Percentiles rank a stretch among this genome's conserved stretches.
These are phyloP conservation scores for Chaetomium olivaceum DNA, from an alignment of 2,329 filamentous ascomycete species.

Conservation along the genomic window DNA sequence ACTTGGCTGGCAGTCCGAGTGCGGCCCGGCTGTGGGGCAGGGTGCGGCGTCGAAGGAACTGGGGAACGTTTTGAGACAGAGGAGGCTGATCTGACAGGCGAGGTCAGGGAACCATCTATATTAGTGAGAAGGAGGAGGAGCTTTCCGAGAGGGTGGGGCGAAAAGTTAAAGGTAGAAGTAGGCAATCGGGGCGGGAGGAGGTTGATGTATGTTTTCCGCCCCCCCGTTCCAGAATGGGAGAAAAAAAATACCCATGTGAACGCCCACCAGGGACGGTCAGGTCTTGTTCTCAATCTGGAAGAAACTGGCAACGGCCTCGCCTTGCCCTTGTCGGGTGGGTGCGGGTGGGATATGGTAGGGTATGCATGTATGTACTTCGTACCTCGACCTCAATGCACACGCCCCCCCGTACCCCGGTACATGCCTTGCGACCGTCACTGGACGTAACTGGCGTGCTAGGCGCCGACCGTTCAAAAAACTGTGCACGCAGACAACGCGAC, in stretches of 20 bases:
- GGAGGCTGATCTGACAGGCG: constrained; percentile 25
- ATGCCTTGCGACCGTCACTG: neutral
- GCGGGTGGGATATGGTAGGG: neutral
- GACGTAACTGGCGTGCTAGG: constrained; percentile 17
- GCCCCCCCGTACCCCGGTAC: constrained; percentile 16
- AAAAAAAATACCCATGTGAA: constrained; percentile 14
- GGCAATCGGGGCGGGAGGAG: neutral
- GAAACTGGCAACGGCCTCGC: constrained; percentile 7
- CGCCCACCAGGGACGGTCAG: neutral
- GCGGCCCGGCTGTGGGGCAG: constrained; percentile 27
- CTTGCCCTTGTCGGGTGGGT: neutral
- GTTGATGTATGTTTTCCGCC: neutral
- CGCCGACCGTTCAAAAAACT: constrained; percentile 22
- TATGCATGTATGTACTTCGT: neutral
- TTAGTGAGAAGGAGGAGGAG: constrained; percentile 18
- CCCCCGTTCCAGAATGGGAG: constrained; percentile 7
- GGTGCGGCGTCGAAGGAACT: constrained; percentile 28
- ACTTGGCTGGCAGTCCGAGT: constrained; percentile 20
- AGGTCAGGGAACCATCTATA: constrained; percentile 23
- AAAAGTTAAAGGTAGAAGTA: neutral
- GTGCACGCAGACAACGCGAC: constrained; percentile 15
- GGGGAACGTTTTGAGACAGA: constrained; percentile 28
- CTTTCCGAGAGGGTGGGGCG: constrained; percentile 8
- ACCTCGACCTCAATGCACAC: constrained; percentile 9
- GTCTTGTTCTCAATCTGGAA: neutral